phyloP scores from a whole-genome alignment of 768 basidiomycete species.

The Tubosaeta sp. region DNA sequence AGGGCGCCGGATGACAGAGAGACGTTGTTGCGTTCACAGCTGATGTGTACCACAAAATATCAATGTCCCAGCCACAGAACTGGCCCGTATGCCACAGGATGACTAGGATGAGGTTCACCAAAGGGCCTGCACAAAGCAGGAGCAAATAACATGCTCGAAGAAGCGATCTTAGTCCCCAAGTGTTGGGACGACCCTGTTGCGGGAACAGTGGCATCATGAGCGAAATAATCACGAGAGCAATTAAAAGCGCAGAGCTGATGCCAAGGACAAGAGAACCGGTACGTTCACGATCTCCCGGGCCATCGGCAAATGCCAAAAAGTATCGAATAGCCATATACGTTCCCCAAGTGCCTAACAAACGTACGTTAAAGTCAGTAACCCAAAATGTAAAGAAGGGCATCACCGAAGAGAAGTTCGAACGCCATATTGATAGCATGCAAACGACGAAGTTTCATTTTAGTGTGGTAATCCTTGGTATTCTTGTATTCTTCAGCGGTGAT shows the following conservation, averaged over 20 bases:
- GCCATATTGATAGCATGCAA: constrained; percentile 26
- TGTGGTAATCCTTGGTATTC: constrained; percentile 23
- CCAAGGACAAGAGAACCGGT: constrained; percentile 29
- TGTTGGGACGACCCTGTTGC: constrained; percentile 15
- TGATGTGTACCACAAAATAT: constrained; percentile 57
- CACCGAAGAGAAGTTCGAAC: constrained; percentile 37
- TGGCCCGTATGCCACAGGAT: constrained; percentile 47
- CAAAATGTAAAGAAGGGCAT: constrained; percentile 7
- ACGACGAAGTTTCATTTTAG: constrained; percentile 32
- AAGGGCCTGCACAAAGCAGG: constrained; percentile 48
- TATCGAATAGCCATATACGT: constrained; percentile 63
- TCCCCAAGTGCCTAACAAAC: constrained; percentile 49
- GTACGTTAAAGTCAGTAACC: background rate
- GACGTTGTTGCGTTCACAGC: constrained; percentile 19
- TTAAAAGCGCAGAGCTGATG: constrained; percentile 18
- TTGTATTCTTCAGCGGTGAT: constrained; percentile 30
- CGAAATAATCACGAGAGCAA: constrained; percentile 32
- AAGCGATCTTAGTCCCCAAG: constrained; percentile 13
- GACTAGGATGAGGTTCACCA: constrained; percentile 53
- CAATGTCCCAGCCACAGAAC: constrained; percentile 63
- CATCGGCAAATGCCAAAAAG: constrained; percentile 52
- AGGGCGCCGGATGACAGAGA: constrained; percentile 23
- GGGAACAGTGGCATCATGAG: constrained; percentile 37
- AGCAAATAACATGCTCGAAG: constrained; percentile 44
- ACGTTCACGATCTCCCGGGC: constrained; percentile 39